A percentile compares a stretch with the other conserved stretches of the same genome.
Conservation (phyloP, 208 protist genomes). For the Trypanosoma theileri region DNA sequence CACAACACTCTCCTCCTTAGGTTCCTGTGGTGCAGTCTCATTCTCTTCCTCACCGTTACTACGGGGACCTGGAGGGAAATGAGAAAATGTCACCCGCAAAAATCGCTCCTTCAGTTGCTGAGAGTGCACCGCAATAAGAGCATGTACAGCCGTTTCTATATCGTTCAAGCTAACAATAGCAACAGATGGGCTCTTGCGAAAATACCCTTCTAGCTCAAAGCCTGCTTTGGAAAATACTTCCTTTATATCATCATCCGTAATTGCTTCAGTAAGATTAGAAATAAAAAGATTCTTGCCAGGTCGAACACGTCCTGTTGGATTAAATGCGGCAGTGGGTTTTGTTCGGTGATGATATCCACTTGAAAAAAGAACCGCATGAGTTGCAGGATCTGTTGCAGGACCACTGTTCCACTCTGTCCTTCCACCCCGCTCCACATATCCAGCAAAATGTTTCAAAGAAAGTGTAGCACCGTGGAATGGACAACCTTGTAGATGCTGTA, state of each 20-base stretch:
- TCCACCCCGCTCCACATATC: conserved; percentile 63
- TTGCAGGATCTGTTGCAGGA: conserved; percentile 68
- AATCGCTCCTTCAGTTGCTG: conserved; percentile 64
- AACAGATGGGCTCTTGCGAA: conserved; percentile 54
- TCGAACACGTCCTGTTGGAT: conserved; percentile 63
- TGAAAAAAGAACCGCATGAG: conserved; percentile 60
- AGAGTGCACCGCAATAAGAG: conserved; percentile 70
- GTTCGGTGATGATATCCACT: conserved; percentile 80
- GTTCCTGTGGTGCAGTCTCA: conserved; percentile 1
- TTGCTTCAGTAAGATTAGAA: conserved; percentile 65
- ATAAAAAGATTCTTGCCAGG: conserved; percentile 80
- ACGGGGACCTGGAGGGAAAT: conserved; percentile 64
- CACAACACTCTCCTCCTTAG: conserved; percentile 3
- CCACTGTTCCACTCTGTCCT: conserved; percentile 76
- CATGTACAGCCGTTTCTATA: conserved; percentile 63
- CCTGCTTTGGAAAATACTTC: conserved; percentile 44
- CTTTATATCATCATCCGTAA: conserved; percentile 69
- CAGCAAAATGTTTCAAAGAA: conserved; percentile 66
- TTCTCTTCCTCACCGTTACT: conserved; percentile 25
- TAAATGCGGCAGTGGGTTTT: conserved; percentile 62
- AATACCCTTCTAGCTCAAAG: conserved; percentile 43
- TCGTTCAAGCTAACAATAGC: conserved; percentile 66
- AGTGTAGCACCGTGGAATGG: conserved; percentile 65
- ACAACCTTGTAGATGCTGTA: conserved; percentile 74
- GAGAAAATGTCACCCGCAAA: conserved; percentile 83